Evolutionary conservation across 2,329 filamentous ascomycete species (phyloP), one percentile per base, ranked within the genome.

Genomic region (Aureobasidium pullulans): DNA sequence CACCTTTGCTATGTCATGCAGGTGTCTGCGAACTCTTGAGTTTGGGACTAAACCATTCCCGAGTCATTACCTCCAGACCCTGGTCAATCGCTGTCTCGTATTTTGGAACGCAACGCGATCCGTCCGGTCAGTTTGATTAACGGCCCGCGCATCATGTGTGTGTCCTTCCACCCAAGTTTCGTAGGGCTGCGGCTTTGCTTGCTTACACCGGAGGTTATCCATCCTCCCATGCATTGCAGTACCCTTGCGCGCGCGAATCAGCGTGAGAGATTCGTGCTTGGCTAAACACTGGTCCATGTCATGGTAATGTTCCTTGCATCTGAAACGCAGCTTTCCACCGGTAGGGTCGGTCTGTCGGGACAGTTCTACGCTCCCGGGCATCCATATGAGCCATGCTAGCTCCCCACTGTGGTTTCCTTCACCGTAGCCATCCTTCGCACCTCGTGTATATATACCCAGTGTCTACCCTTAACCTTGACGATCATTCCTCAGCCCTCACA

Each of bases 91-190:
- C 43, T 57, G 42, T 43, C n/a, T 47, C 23, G 28, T 40, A 19
- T 57, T 48, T 57, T 48, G 23, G 54, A 32, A 57, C 54, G 16
- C 54, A 23, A 37, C 39, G 36, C 54, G 54, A 48, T 57, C 54
- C 34, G 36, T 57, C 16, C 54, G 19, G 54, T 57, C 54, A 48
- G 34, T 57, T 57, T 57, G 40, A 57, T 57, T 23, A 47, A 48
- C 54, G 54, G 54, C 43, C 43, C 54, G 54, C 42, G 54, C 54
- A 57, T 57, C 54, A 57, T 57, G 54, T 57, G 54, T 57, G 42
- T 57, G 54, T 57, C 28, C 43, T 48, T 37, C 43, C 43, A 28
- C 43, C 54, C 43, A 57, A 57, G 54, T 40, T 8, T 16, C 13
- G 54, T 48, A 57, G 43, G 54, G 54, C 54, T 57, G 54, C 42